Evolutionary conservation across 805 yeast genomes (phyloP).

Genomic region (Candida andamanensis): DNA sequence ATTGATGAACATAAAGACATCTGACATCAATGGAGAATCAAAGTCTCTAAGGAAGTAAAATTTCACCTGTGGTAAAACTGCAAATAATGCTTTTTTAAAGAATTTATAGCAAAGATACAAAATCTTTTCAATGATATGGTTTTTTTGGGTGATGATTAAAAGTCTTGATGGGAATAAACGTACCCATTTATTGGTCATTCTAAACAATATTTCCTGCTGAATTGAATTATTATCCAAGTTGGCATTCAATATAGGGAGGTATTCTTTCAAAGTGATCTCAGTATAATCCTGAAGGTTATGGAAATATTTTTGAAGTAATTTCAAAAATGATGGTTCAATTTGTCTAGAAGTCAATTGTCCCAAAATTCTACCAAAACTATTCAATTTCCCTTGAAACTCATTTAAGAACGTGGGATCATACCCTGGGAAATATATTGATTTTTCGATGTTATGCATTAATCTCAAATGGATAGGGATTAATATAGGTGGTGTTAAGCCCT

Average conservation of each 20-base stretch:
- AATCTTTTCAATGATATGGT: constrained; percentile 29
- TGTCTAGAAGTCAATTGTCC: constrained; percentile 2
- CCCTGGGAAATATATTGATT: constrained; percentile 32
- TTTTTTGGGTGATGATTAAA: constrained; percentile 15
- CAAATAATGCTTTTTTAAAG: constrained; percentile 29
- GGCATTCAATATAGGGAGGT: constrained; percentile 22
- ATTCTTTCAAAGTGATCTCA: constrained; percentile 19
- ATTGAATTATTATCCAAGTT: constrained; percentile 20
- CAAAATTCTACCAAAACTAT: constrained; percentile 17
- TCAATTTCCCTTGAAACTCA: constrained; percentile 23
- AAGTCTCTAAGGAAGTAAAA: constrained; percentile 36
- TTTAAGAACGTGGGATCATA: constrained; percentile 27
- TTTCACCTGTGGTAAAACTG: constrained; percentile 36
- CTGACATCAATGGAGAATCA: constrained; percentile 37
- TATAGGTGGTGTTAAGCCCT: constrained; percentile 11
- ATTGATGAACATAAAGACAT: constrained; percentile 21
- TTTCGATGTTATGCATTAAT: constrained; percentile 29
- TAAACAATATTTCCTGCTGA: constrained; percentile 31
- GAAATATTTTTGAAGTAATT: constrained; percentile 17
- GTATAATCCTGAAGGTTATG: constrained; percentile 20
- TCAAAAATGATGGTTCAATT: constrained; percentile 6
- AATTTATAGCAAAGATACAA: constrained; percentile 28
- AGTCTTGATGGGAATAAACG: constrained; percentile 27
- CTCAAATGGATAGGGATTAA: constrained; percentile 28
- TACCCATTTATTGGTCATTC: constrained; percentile 33